Evolutionary conservation across 1,284 basidiomycete species (phyloP).

Genomic region (Puccinia novopanici): DNA sequence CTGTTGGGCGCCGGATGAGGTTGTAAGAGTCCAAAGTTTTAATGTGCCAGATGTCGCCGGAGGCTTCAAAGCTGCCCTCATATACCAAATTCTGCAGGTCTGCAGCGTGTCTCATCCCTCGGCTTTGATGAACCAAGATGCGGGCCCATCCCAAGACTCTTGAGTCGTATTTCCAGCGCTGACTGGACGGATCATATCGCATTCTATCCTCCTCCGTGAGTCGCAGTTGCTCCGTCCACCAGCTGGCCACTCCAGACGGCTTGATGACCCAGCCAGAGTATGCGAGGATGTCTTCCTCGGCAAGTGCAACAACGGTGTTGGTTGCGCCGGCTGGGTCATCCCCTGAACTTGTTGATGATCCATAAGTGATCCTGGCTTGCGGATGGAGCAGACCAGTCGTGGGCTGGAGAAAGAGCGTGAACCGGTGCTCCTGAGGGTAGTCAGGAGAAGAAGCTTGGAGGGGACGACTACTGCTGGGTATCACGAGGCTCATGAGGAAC

Average conservation of each 20-base stretch:
- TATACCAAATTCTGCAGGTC: slow-evolving; percentile 12
- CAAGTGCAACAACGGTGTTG: not conserved
- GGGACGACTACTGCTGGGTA: not conserved
- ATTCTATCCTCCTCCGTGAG: not conserved
- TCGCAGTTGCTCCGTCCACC: slow-evolving; percentile 14
- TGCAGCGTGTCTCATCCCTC: not conserved
- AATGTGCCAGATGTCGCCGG: slow-evolving; percentile 25
- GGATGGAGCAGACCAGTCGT: slow-evolving; percentile 22
- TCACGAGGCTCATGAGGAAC: not conserved
- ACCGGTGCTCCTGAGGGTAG: slow-evolving; percentile 8
- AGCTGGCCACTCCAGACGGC: slow-evolving; percentile 13
- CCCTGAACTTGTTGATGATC: not conserved
- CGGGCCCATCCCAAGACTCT: slow-evolving; percentile 25
- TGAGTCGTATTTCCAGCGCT: not conserved
- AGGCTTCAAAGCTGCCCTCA: slow-evolving; percentile 24
- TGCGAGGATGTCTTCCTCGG: slow-evolving; percentile 4
- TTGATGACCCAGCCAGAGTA: slow-evolving; percentile 38
- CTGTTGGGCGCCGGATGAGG: slow-evolving; percentile 8
- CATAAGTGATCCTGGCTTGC: slow-evolving; percentile 28
- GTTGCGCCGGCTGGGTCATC: not conserved
- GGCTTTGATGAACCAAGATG: slow-evolving; percentile 14
- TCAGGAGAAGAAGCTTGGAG: not conserved
- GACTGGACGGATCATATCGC: not conserved
- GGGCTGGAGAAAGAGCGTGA: slow-evolving; percentile 30
- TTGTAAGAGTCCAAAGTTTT: slow-evolving; percentile 20